Conservation (phyloP, 139 green algal genomes). For the Chlorella sp. region DNA sequence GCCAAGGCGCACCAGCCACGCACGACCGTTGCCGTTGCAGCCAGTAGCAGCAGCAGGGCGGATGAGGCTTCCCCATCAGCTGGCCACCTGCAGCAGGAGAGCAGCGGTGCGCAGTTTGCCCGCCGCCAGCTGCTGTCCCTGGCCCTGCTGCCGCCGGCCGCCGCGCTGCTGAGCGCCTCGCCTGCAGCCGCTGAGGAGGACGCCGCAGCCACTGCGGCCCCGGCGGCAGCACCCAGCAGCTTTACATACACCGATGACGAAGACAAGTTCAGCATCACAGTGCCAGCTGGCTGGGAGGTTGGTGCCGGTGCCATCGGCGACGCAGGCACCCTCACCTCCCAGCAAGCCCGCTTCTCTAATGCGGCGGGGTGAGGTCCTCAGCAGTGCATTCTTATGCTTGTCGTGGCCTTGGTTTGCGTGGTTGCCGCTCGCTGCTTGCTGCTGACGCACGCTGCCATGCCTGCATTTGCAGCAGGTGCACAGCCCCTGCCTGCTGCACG, state of each 20-base stretch:
- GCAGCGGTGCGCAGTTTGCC: not conserved
- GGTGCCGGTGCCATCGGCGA: slow-evolving; percentile 16
- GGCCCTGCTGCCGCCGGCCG: slow-evolving; percentile 7
- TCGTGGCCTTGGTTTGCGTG: no score
- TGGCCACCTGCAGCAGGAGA: not conserved
- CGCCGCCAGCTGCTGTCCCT: slow-evolving; percentile 17
- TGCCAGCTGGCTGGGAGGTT: slow-evolving; percentile 23
- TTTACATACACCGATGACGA: slow-evolving; percentile 6
- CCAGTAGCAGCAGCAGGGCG: not conserved
- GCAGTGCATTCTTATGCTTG: no score
- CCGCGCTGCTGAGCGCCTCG: not conserved
- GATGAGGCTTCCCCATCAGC: no score
- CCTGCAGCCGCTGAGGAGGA: not conserved
- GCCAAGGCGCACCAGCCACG: not conserved
- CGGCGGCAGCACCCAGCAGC: not conserved
- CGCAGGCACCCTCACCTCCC: slow-evolving; percentile 8
- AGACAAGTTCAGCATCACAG: slow-evolving; percentile 14
- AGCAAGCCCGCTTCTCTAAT: slow-evolving; percentile 39
- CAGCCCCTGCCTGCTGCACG: no score
- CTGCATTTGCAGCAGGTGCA: no score
- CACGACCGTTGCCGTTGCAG: not conserved
- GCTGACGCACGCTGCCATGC: no score
- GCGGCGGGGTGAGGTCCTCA: slow-evolving; percentile 30
- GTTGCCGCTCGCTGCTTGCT: no score
- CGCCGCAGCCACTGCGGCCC: not conserved